Evolutionary conservation across 2,329 filamentous ascomycete species (phyloP), one percentile per base, ranked within the genome.

Genomic region (Hypomyces rosellus): DNA sequence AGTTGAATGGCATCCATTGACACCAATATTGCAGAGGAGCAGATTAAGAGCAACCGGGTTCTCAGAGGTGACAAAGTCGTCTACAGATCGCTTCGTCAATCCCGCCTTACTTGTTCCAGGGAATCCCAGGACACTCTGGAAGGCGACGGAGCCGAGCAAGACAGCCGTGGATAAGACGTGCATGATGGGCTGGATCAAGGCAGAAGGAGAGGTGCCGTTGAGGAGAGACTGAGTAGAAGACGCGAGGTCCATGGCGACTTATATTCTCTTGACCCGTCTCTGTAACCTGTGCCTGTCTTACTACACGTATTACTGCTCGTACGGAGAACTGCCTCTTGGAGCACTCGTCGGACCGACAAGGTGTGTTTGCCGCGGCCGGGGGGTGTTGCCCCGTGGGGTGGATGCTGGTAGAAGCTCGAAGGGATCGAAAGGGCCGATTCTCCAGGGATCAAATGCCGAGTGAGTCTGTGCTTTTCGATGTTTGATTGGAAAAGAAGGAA

Each of bases 21-120:
- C 63, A 3, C 81, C 81, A 55, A 84, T 82, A 59, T 84, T 84
- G 67, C 76, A 80, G 36, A 82, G 63, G 22, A 84, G 67, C 51
- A 76, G 69, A 9, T 68, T 61, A 25, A 80, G 59, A 3, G 81
- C 76, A 57, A 80, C 70, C 7, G 75, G 71, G 14, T 69, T 73
- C 62, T 84, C 74, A 0, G 68, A 71, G 30, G 71, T 62, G 55
- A 84, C 70, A 61, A 78, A 84, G 33, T 69, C 67, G 55, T 79
- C 74, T 13, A 82, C 73, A 20, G 70, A 68, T 45, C 75, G 69
- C 59, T 74, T 78, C 50, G 70, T 56, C 43, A 77, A 54, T 58
- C 65, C 63, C 59, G 46, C 39, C 18, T 43, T 53, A 57, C 63
- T 34, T 49, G 34, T 57, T 55, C 55, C 63, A 57, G 75, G 74